Base-by-base conservation (phyloP, 176 grass and related monocot genomes). In the Phragmites australis region DNA sequence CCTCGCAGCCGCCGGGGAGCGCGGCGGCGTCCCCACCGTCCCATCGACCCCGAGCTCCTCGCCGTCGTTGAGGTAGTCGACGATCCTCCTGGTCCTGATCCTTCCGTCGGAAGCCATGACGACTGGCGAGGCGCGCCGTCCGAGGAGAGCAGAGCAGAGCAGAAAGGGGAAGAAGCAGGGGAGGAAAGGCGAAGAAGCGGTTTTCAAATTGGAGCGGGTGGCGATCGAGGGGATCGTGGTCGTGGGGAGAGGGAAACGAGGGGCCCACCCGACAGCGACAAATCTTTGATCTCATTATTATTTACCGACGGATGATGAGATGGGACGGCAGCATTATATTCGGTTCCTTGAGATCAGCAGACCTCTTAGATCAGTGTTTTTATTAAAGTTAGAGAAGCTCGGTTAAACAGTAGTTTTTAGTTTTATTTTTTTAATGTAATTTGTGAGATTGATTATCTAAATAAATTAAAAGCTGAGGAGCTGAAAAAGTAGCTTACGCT, bases 21-120 rank as follows among this genome's bases (percentile, higher is more conserved):
- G 19, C 4, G 71, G n/a, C 3, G 71, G 64, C 53, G 86, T n/a
- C 17, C 2, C 53, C 9, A 3, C 22, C 1, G 29, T 14, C 1
- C 44, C 84, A 5, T 71, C 72, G 3, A 21, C 3, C 21, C 81
- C 80, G 54, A 83, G 53, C 69, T 90, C 89, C 70, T 90, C 89
- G n/a, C 84, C 84, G 47, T 84, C 84, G 84, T 90, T 87, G 81
- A 90, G 84, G 81, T 84, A 90, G 14, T 90, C 89, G 18, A 84
- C 48, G 80, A 90, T 90, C 68, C 89, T 86, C 84, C 76, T 50
- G 9, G 7, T 23, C 6, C 10, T 26, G 9, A 26, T 25, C 11
- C 14, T 42, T 74, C 80, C 88, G 1, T 68, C 70, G 1, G 22
- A 46, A 8, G 75, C 75, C 57, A 64, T 64, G 27, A 19, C 21